Base-by-base conservation (phyloP, 1,139 yeast species). In the Yamadazyma kanchanaburiensis region DNA sequence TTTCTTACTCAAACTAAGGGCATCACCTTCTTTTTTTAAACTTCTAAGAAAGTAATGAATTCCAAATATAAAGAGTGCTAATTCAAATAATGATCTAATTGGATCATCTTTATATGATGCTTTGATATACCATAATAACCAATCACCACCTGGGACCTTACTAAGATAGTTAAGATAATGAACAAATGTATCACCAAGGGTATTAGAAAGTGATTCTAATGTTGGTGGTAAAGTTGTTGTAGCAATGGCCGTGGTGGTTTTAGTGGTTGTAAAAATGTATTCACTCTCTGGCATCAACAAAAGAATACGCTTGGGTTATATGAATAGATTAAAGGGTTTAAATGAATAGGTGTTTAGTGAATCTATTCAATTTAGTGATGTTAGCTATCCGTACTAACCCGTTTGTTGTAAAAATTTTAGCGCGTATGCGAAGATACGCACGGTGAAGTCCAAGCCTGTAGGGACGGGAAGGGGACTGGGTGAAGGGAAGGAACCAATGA, bases 61-160 rank as follows among this genome's bases (percentile, higher is more conserved):
- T 6, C 96, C 97, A 58, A 89, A 85, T n/a, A 88, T 53, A 28
- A 88, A 74, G 43, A 91, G 67, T 12, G 80, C 70, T 31, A 85
- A 60, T 58, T 91, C 99, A 38, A 91, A 70, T 11, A 87, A 53
- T 2, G 97, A 85, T 46, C 98, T 75, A 37, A 87, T 72, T 1
- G 99, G 99, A 56, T 91, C 99, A 58, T 91, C 77, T 53, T 87
- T 89, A 55, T 89, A 89, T 4, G 96, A 87, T n/a, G 88, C 80
- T 44, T 73, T 74, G 48, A 91, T 80, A 56, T 91, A 91, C 36
- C 89, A 70, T 28, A 85, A 64, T 12, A 87, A 58, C 33, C 83
- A 74, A 21, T 71, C 70, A 11, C 96, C 95, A 23, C 97, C 97
- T 2, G 98, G 98, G 15, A 86, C 39, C 24, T 49, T 53, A 24